Conservation (phyloP, 2,329 filamentous ascomycete species). For the Aaosphaeria pasadenensis region DNA sequence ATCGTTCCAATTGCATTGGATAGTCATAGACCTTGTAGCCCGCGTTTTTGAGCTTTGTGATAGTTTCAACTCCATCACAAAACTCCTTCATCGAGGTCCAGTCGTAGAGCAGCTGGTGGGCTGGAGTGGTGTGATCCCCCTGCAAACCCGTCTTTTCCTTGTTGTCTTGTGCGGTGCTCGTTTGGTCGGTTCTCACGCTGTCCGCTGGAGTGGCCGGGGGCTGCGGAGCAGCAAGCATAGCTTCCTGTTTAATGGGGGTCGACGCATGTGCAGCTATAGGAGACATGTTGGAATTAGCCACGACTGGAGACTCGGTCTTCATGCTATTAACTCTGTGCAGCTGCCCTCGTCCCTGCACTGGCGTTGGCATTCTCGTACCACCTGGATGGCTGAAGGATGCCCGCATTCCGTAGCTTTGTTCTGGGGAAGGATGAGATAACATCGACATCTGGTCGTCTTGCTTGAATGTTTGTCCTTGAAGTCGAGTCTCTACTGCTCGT, state of each 20-base stretch:
- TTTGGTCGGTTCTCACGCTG: constrained; percentile 26
- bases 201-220: constrained; percentile 33
- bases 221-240: constrained; percentile 16
- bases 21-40: constrained; percentile 62
- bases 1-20: constrained; percentile 72
- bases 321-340: constrained; percentile 28
- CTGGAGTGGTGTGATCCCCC: constrained; percentile 85
- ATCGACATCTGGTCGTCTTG: constrained; percentile 9
- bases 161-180: constrained; percentile 10
- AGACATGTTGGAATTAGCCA: constrained; percentile 23
- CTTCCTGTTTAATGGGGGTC: constrained; percentile 32
- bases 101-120: constrained; percentile 69
- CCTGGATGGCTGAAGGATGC: constrained; percentile 20
- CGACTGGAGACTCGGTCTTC: constrained; percentile 32
- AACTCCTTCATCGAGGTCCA: constrained; percentile 58
- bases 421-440: constrained; percentile 28
- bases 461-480: constrained; percentile 12
- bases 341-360: constrained; percentile 23
- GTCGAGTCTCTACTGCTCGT: constrained; percentile 27
- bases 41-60: constrained; percentile 64
- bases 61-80: constrained; percentile 47
- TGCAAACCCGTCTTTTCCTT: constrained; percentile 56
- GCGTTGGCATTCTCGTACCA: constrained; percentile 25
- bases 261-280: constrained; percentile 18
- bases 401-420: constrained; percentile 18